Evolutionary conservation across 1,284 basidiomycete genomes (phyloP), one percentile per base, ranked within the genome.

Genomic region (Singerocomus inundabilis): DNA sequence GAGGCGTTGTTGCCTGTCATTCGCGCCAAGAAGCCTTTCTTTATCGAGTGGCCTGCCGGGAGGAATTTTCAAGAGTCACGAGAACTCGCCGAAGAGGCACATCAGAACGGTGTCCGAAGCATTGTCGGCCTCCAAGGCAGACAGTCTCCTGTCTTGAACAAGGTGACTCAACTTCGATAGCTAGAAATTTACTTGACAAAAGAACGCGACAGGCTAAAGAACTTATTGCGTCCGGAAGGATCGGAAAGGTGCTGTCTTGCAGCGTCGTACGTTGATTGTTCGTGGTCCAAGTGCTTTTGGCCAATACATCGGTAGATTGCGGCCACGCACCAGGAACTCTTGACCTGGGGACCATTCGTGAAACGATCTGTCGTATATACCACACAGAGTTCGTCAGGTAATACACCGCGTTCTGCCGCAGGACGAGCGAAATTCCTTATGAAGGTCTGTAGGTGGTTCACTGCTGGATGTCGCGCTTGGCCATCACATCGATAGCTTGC

Each of bases 41-140:
- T 39, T 12, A 44, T 54, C 36, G 54, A 57, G 40, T 57, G 54
- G 55, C 54, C 54, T 26, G 51, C 43, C 2, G 54, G 54, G 10
- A 54, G 16, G 21, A 49, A 44, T n/a, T 13, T 48, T 12, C 28
- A 48, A 25, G 55, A 55, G 46, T 57, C 54, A 9, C 33, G 24
- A 11, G 55, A 57, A 25, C 15, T 55, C 9, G 55, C 54, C 5
- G 45, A 57, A 3, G 35, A 46, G 5, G 54, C 55, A 1, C 55
- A 51, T 35, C 45, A 44, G 15, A 48, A 40, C 18, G 55, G 54
- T 4, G 31, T 57, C 6, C 34, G 39, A 28, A 56, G 29, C 15
- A 53, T 54, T 0, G 31, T 56, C 24, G 55, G 46, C 10, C 40
- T 56, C 3, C 54, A 56, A 25, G 54, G 49, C 24, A 55, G 54